phyloP scores from a whole-genome alignment of 345 rosid species.

The Hypericum perforatum region DNA sequence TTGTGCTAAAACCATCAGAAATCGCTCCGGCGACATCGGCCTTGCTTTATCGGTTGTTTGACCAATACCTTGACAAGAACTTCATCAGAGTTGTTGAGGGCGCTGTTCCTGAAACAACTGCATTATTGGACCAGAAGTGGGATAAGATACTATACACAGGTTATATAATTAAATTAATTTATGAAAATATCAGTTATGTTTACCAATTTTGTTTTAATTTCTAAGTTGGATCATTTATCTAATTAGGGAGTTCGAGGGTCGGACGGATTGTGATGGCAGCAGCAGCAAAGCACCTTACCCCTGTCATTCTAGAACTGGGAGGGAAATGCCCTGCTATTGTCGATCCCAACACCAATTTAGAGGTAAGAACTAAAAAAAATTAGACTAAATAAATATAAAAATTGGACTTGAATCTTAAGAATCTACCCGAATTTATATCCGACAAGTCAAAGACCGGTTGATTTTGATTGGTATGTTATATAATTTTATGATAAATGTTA shows the following conservation, averaged over 20 bases:
- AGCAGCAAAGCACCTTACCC: constrained; percentile 48
- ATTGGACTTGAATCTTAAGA: not conserved
- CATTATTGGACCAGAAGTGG: constrained; percentile 43
- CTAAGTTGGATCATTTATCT: not conserved
- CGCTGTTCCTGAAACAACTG: constrained; percentile 36
- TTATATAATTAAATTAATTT: not conserved
- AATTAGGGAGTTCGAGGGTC: constrained; percentile 34
- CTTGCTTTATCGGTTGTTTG: constrained; percentile 22
- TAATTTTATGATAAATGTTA: too few species aligned
- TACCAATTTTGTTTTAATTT: not conserved
- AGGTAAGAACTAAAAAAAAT: constrained; percentile 14
- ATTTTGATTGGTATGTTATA: too few species aligned
- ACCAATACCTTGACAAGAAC: constrained; percentile 30
- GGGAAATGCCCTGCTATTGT: constrained; percentile 54
- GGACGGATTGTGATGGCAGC: constrained; percentile 49
- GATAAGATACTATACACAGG: constrained; percentile 50
- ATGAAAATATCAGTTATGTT: not conserved
- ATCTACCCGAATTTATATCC: not conserved
- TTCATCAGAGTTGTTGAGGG: constrained; percentile 33
- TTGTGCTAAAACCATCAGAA: constrained; percentile 48
- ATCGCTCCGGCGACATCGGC: constrained; percentile 44
- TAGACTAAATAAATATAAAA: not conserved
- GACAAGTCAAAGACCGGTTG: too few species aligned
- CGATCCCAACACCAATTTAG: constrained; percentile 31
- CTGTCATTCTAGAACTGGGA: constrained; percentile 42